Percentiles rank a stretch among this genome's conserved stretches.
Conservation (phyloP, 169 alveolate species). For the Cryptosporidium bovis region DNA sequence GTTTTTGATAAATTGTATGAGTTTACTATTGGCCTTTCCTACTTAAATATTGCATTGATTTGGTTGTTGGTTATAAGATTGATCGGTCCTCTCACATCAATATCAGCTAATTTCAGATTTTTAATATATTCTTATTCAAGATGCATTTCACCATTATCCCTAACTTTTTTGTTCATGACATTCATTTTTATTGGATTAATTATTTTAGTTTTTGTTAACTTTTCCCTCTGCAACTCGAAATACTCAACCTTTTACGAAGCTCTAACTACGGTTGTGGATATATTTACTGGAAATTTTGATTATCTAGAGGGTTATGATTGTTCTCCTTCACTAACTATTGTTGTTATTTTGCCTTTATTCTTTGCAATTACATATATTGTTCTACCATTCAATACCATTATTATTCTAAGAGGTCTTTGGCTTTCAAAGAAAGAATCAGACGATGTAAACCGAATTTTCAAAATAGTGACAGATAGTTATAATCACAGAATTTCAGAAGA, state of each 20-base stretch:
- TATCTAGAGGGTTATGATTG: conserved; percentile 29
- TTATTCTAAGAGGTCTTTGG: conserved; percentile 62
- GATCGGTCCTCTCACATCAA: conserved; percentile 17
- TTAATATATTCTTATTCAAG: conserved; percentile 5
- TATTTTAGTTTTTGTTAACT: conserved; percentile 35
- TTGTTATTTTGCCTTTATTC: conserved; percentile 34
- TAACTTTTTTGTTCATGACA: conserved; percentile 16
- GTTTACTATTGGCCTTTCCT: conserved; percentile 1
- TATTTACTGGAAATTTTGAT: conserved; percentile 56
- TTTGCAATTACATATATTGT: conserved; percentile 29
- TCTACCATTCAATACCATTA: conserved; percentile 33
- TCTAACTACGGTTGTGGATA: not conserved
- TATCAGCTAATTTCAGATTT: conserved; percentile 47
- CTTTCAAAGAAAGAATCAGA: conserved; percentile 64
- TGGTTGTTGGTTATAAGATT: conserved; percentile 51
- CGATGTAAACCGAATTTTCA: conserved; percentile 32
- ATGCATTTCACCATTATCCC: conserved; percentile 8
- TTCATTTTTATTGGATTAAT: conserved; percentile 32
- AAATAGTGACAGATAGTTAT: conserved; percentile 30
- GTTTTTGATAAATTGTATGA: conserved; percentile 34
- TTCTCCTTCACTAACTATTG: conserved; percentile 7
- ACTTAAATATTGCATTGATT: conserved; percentile 15
- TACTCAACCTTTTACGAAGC: conserved; percentile 11
- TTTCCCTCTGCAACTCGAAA: conserved; percentile 31
- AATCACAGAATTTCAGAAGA: conserved; percentile 26